phyloP scores from a whole-genome alignment of 192 early-diverging fungal genomes.

The Geranomyces michiganensis region DNA sequence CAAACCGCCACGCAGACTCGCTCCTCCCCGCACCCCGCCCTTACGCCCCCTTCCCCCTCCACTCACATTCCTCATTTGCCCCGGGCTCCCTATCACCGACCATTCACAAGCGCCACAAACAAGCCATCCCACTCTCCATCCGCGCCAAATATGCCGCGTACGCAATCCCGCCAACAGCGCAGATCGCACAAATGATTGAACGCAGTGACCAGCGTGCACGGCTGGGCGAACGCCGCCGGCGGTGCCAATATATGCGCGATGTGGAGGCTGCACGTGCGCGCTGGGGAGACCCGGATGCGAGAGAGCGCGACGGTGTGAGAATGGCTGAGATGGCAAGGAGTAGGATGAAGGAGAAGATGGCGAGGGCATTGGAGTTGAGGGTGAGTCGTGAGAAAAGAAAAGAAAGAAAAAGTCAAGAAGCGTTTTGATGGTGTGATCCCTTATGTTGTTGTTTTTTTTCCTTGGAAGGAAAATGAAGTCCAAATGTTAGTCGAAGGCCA shows the following conservation, averaged over 20 bases:
- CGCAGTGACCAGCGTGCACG: conserved; percentile 39
- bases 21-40: conserved; percentile 7
- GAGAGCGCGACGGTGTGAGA: conserved; percentile 28
- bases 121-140: conserved; percentile 33
- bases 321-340: conserved; percentile 38
- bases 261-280: conserved; percentile 29
- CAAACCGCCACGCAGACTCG: not conserved
- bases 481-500: conserved; percentile 61
- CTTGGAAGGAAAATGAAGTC: conserved; percentile 51
- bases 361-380: conserved; percentile 34
- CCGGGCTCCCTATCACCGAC: conserved; percentile 31
- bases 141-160: conserved; percentile 51
- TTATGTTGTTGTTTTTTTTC: not conserved
- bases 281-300: conserved; percentile 34
- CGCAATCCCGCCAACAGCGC: conserved; percentile 34
- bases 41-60: conserved; percentile 50
- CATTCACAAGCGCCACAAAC: conserved; percentile 1
- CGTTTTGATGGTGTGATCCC: not conserved
- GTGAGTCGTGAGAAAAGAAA: conserved; percentile 11
- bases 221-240: conserved; percentile 29
- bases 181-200: conserved; percentile 42
- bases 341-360: conserved; percentile 44
- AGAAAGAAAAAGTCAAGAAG: not conserved
- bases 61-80: conserved; percentile 39
- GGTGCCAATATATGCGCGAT: conserved; percentile 21